These are phyloP conservation scores for Scheffersomyces lignicola DNA, from an alignment of 1,139 yeast species.

Conservation along the genomic window DNA sequence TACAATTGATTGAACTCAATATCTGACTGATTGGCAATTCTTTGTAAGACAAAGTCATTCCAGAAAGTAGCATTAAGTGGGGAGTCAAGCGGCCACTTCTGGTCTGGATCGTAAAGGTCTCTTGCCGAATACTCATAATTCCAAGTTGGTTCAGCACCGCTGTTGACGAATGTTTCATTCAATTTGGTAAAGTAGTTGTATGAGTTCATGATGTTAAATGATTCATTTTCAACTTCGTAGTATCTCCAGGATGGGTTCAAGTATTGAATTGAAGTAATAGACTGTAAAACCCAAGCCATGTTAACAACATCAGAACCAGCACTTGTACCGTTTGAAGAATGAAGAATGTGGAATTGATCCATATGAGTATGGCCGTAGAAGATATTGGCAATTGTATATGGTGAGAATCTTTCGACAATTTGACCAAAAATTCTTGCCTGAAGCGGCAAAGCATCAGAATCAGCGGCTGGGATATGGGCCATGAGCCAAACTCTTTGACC, in stretches of 20 bases:
- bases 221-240: conserved; percentile 63
- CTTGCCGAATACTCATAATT: conserved; percentile 55
- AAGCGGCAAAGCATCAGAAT: conserved; percentile 58
- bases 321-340: conserved; percentile 39
- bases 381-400: conserved; percentile 65
- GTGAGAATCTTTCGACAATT: conserved; percentile 66
- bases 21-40: conserved; percentile 33
- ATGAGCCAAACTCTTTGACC: conserved; percentile 71
- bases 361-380: conserved; percentile 75
- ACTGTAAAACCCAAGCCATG: conserved; percentile 66
- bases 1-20: conserved; percentile 47
- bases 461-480: conserved; percentile 66
- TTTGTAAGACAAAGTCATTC: conserved; percentile 42
- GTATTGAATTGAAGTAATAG: conserved; percentile 61
- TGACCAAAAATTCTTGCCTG: conserved; percentile 57
- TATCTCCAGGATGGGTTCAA: conserved; percentile 73
- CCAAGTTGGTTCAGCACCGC: conserved; percentile 56
- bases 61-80: conserved; percentile 63
- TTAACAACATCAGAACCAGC: conserved; percentile 47
- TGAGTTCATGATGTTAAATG: conserved; percentile 62
- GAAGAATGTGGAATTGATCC: conserved; percentile 64
- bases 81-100: conserved; percentile 49
- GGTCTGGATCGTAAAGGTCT: conserved; percentile 45
- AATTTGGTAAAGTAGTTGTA: conserved; percentile 55
- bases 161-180: conserved; percentile 50